phyloP scores from a whole-genome alignment of 2,329 filamentous ascomycete species.

The Fusarium tuaranense region DNA sequence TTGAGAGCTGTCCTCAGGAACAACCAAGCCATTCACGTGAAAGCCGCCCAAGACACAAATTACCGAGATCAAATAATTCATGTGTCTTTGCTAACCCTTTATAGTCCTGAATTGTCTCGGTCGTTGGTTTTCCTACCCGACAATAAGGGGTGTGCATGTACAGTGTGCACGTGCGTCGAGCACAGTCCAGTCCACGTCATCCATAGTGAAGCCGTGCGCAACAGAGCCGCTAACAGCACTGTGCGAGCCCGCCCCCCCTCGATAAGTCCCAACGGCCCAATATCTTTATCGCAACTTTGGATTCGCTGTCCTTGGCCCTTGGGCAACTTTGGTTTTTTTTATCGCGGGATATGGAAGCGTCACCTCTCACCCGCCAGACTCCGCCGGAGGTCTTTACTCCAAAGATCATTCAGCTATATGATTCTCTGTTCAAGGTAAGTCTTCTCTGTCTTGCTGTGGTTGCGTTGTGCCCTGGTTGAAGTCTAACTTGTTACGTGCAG shows the following conservation, averaged over 20 bases:
- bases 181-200: neutral
- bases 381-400: conserved; percentile 92
- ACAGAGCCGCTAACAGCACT: conserved; percentile 10
- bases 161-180: neutral
- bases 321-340: conserved; percentile 7
- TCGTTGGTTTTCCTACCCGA: neutral
- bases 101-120: neutral
- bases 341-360: conserved; percentile 77
- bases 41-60: neutral
- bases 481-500: neutral
- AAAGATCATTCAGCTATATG: conserved; percentile 93
- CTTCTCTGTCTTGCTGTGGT: too few species aligned
- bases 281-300: conserved; percentile 34
- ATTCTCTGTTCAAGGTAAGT: conserved; percentile 78
- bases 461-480: neutral
- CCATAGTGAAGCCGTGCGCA: conserved; percentile 11
- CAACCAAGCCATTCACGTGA: neutral
- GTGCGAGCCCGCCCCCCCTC: conserved; percentile 9
- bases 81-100: neutral
- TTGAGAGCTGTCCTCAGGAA: neutral
- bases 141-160: neutral
- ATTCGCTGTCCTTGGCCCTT: conserved; percentile 4
- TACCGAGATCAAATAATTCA: neutral
- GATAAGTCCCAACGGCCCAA: conserved; percentile 13
- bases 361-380: conserved; percentile 92